Evolutionary conservation across 2,329 filamentous ascomycete genomes (phyloP).

Genomic region (Talaromyces rugulosus): DNA sequence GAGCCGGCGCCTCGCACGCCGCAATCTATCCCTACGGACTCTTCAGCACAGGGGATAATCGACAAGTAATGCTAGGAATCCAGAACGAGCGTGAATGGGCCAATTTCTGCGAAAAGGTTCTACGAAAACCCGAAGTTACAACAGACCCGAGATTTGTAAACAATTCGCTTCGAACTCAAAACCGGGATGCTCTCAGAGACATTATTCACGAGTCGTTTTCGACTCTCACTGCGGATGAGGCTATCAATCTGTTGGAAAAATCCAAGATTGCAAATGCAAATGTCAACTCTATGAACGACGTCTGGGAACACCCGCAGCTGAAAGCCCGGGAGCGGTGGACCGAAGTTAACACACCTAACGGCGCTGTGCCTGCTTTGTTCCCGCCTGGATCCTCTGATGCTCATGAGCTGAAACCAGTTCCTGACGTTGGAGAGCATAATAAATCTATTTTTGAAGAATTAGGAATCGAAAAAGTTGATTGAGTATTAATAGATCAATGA

Average conservation of each 20-base stretch:
- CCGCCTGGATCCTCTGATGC: slow-evolving; percentile 43
- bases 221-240: slow-evolving; percentile 35
- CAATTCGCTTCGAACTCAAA: slow-evolving; percentile 45
- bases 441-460: slow-evolving; percentile 45
- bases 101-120: slow-evolving; percentile 46
- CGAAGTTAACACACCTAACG: slow-evolving; percentile 45
- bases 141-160: slow-evolving; percentile 46
- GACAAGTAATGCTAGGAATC: slow-evolving; percentile 53
- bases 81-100: slow-evolving; percentile 57
- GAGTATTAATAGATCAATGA: neutral
- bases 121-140: slow-evolving; percentile 40
- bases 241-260: slow-evolving; percentile 41
- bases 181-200: slow-evolving; percentile 43
- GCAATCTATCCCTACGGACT: slow-evolving; percentile 56
- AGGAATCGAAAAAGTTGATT: slow-evolving; percentile 22
- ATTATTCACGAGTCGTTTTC: slow-evolving; percentile 46
- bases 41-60: slow-evolving; percentile 46
- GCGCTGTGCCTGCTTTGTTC: slow-evolving; percentile 46
- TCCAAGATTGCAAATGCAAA: slow-evolving; percentile 54
- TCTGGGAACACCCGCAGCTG: slow-evolving; percentile 54
- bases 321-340: slow-evolving; percentile 50
- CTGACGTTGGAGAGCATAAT: slow-evolving; percentile 50
- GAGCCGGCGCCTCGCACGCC: slow-evolving; percentile 51
- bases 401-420: slow-evolving; percentile 37
- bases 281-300: slow-evolving; percentile 52